These are phyloP conservation scores for Breynia disticha DNA, from an alignment of 441 rosid species.

Conservation along the genomic window DNA sequence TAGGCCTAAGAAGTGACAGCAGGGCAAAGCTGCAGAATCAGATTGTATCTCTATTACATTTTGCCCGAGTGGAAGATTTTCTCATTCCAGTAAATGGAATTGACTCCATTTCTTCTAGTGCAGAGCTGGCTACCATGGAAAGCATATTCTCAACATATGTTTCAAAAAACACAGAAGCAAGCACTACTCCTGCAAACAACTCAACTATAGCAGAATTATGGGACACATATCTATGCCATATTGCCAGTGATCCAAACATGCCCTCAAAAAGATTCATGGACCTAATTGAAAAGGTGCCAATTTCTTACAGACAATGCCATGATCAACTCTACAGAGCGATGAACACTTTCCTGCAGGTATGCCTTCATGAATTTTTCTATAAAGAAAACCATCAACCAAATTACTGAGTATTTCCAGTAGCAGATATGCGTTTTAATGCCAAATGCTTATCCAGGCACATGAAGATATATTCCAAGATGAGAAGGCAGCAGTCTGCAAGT, in stretches of 20 bases:
- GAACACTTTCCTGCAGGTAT: constrained; percentile 52
- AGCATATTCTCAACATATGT: constrained; percentile 40
- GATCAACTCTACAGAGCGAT: constrained; percentile 61
- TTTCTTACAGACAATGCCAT: constrained; percentile 52
- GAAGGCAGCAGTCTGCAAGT: constrained; percentile 49
- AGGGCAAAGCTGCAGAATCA: constrained; percentile 42
- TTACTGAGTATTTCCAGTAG: too few species aligned
- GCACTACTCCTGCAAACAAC: constrained; percentile 31
- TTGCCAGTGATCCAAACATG: constrained; percentile 43
- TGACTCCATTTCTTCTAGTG: constrained; percentile 29
- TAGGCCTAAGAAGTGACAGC: constrained; percentile 36
- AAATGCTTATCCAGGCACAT: constrained; percentile 34
- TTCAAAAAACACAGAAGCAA: constrained; percentile 23
- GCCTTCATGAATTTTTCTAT: constrained; percentile 2
- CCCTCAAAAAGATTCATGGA: constrained; percentile 35
- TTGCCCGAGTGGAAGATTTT: constrained; percentile 43
- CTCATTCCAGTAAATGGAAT: constrained; percentile 29
- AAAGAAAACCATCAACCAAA: too few species aligned
- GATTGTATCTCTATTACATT: constrained; percentile 37
- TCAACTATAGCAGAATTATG: constrained; percentile 48
- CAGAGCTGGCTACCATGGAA: constrained; percentile 50
- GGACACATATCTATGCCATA: constrained; percentile 42
- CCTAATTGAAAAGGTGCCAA: constrained; percentile 50
- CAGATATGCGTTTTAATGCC: neutral
- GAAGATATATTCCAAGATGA: constrained; percentile 46